A percentile compares a stretch with the other conserved stretches of the same genome.
Conservation (phyloP, 495 filamentous ascomycete genomes). For the Hypoxylon trugodes region DNA sequence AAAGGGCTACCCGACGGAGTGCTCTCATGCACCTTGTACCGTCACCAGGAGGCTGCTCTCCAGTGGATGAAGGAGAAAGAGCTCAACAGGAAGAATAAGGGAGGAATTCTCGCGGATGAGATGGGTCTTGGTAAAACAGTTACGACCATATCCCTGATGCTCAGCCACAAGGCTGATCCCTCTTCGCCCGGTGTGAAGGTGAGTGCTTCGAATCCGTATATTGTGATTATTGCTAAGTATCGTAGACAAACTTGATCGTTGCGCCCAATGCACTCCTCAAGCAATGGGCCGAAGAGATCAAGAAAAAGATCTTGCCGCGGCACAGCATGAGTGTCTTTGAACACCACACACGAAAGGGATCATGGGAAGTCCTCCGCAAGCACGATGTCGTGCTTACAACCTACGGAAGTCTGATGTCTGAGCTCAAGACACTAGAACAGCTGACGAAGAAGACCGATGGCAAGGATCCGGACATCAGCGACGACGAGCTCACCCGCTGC, state of each 20-base stretch:
- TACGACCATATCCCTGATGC: slow-evolving; percentile 18
- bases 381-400: slow-evolving; percentile 93
- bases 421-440: slow-evolving; percentile 63
- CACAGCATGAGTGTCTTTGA: slow-evolving; percentile 72
- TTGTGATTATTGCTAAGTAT: slow-evolving; percentile 64
- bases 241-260: slow-evolving; percentile 83
- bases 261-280: slow-evolving; percentile 86
- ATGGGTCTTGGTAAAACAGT: slow-evolving; percentile 39
- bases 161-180: not conserved
- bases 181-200: slow-evolving; percentile 87
- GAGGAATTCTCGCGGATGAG: slow-evolving; percentile 73
- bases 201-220: slow-evolving; percentile 85
- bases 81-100: slow-evolving; percentile 68
- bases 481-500: slow-evolving; percentile 3
- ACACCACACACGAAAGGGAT: slow-evolving; percentile 63
- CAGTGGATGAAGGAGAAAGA: slow-evolving; percentile 83
- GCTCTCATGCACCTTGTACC: too few relatives aligned
- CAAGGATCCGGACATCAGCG: slow-evolving; percentile 8
- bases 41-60: slow-evolving; percentile 80
- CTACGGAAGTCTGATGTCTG: slow-evolving; percentile 79
- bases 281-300: slow-evolving; percentile 69
- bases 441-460: slow-evolving; percentile 16
- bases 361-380: slow-evolving; percentile 57
- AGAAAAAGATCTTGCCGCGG: slow-evolving; percentile 78
- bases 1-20: too few relatives aligned